These are phyloP conservation scores for Teratosphaeria gauchensis DNA, from an alignment of 2,329 filamentous ascomycete species.

Conservation along the genomic window DNA sequence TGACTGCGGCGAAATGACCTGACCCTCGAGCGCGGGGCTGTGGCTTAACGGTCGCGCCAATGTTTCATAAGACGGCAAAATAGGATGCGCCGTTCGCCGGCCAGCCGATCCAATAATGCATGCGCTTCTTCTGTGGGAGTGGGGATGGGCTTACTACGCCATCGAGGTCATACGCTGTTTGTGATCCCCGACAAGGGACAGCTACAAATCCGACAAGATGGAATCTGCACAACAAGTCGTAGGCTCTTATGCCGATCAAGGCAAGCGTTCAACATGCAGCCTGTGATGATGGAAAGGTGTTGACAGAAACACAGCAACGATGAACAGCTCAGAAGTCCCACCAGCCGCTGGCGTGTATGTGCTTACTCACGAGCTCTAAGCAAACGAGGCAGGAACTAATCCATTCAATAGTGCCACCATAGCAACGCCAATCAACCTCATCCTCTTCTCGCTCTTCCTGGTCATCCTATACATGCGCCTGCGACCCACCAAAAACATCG, in stretches of 20 bases:
- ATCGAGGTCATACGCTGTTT: not conserved
- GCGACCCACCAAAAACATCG: conserved; percentile 40
- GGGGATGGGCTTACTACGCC: not conserved
- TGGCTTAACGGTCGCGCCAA: too few species aligned
- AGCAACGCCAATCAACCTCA: conserved; percentile 51
- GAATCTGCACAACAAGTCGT: not conserved
- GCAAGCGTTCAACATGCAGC: not conserved
- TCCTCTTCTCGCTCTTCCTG: conserved; percentile 49
- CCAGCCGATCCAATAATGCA: too few species aligned
- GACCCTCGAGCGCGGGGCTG: too few species aligned
- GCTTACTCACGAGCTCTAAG: not conserved
- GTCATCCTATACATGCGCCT: conserved; percentile 50
- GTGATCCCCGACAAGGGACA: not conserved
- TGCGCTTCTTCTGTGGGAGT: too few species aligned
- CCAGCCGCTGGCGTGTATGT: conserved; percentile 36
- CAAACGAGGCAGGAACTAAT: not conserved
- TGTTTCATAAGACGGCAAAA: too few species aligned
- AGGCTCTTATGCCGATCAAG: not conserved
- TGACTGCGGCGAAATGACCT: too few species aligned
- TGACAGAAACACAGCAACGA: not conserved
- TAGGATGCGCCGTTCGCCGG: too few species aligned
- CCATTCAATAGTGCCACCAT: conserved; percentile 38
- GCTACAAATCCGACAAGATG: not conserved
- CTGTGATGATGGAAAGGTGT: not conserved
- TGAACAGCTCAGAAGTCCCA: conserved; percentile 14